Evolutionary conservation across 441 rosid genomes (phyloP).

Genomic region (Manihot esculenta): DNA sequence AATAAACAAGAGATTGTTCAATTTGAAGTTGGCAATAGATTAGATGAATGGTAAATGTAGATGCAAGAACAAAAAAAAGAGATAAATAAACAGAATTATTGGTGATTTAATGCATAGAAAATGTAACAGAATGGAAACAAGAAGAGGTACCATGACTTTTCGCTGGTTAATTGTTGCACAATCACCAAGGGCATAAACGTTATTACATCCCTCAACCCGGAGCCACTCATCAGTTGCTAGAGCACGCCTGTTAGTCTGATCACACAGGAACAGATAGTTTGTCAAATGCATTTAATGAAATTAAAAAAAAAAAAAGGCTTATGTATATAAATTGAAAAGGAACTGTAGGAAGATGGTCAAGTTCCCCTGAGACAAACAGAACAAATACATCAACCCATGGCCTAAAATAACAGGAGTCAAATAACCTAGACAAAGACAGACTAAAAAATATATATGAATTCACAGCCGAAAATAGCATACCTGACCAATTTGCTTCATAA

Average conservation of each 20-base stretch:
- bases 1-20: neutral
- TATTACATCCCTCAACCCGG: conserved; percentile 72
- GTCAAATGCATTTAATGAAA: neutral
- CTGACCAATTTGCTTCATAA: conserved; percentile 96
- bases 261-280: neutral
- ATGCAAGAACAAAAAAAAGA: neutral
- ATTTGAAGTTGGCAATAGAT: neutral
- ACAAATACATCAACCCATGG: conserved; percentile 7
- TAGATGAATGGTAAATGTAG: neutral
- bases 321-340: neutral
- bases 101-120: neutral
- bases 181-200: conserved; percentile 89
- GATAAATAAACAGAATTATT: neutral
- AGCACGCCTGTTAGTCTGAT: conserved; percentile 80
- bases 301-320: neutral
- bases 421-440: too few species aligned
- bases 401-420: neutral
- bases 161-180: conserved; percentile 98
- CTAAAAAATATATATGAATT: conserved; percentile 4
- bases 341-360: neutral
- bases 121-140: neutral
- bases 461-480: conserved; percentile 35
- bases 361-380: neutral
- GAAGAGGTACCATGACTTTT: conserved; percentile 73
- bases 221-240: conserved; percentile 98